These are phyloP conservation scores for Clitoria ternatea DNA, from an alignment of 306 rosid genomes.

Conservation along the genomic window DNA sequence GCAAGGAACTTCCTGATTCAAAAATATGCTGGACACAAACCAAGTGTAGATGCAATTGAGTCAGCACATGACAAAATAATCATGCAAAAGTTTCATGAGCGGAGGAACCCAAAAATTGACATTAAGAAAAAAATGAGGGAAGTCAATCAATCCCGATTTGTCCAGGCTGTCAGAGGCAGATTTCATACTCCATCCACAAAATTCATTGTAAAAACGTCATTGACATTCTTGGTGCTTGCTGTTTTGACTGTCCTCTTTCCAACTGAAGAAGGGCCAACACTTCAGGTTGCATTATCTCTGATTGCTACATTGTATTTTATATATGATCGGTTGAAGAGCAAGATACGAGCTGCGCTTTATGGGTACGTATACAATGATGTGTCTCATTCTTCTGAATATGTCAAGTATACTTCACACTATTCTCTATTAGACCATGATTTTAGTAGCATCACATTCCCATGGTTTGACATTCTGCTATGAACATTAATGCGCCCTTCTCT, in stretches of 20 bases:
- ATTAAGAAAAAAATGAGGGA: slow-evolving; percentile 73
- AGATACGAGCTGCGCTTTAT: slow-evolving; percentile 64
- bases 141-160: slow-evolving; percentile 67
- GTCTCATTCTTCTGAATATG: not conserved
- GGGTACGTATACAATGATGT: slow-evolving; percentile 52
- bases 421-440: not conserved
- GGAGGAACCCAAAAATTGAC: slow-evolving; percentile 85
- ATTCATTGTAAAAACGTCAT: slow-evolving; percentile 71
- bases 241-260: slow-evolving; percentile 77
- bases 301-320: slow-evolving; percentile 77
- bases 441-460: not conserved
- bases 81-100: slow-evolving; percentile 72
- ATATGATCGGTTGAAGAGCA: slow-evolving; percentile 77
- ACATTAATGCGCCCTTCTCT: not conserved
- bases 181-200: slow-evolving; percentile 73
- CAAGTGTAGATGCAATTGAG: slow-evolving; percentile 91
- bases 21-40: slow-evolving; percentile 79
- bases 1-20: slow-evolving; percentile 91
- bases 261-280: slow-evolving; percentile 97
- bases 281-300: slow-evolving; percentile 88
- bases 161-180: slow-evolving; percentile 74
- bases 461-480: not conserved
- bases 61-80: slow-evolving; percentile 93
- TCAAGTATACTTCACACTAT: slow-evolving; percentile 1
- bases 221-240: slow-evolving; percentile 65